phyloP scores from a whole-genome alignment of 1,284 basidiomycete species.

The Tylopilus microsporus region DNA sequence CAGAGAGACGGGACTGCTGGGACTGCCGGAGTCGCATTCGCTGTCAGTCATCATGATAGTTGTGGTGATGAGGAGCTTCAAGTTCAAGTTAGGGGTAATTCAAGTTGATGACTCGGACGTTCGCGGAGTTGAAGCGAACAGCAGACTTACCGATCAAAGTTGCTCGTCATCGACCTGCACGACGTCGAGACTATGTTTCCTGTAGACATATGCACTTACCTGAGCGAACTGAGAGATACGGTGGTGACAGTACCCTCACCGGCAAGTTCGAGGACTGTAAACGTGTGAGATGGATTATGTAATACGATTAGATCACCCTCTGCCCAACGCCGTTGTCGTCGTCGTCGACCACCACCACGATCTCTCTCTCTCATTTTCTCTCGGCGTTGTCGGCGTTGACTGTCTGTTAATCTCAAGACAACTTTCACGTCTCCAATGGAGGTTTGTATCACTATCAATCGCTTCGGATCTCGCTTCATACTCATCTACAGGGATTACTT shows the following conservation, averaged over 20 bases:
- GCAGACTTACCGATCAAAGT: slow-evolving; percentile 5
- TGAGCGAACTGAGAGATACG: too few species aligned
- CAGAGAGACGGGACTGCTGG: slow-evolving; percentile 1
- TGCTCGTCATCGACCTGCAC: slow-evolving; percentile 12
- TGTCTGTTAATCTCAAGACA: slow-evolving; percentile 4
- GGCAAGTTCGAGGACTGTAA: too few species aligned
- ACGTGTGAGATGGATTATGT: slow-evolving; percentile 29
- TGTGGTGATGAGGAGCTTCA: not conserved
- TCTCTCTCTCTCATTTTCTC: slow-evolving; percentile 7
- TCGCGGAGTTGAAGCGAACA: slow-evolving; percentile 25
- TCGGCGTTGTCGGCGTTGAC: slow-evolving; percentile 13
- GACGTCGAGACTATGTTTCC: not conserved
- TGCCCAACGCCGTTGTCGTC: slow-evolving; percentile 37
- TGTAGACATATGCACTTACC: too few species aligned
- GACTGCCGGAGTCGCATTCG: slow-evolving; percentile 6
- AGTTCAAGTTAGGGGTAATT: not conserved
- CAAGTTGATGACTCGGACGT: not conserved
- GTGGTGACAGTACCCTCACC: too few species aligned
- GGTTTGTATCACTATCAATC: slow-evolving; percentile 24
- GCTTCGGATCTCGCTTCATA: slow-evolving; percentile 22
- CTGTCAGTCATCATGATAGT: slow-evolving; percentile 18
- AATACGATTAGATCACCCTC: slow-evolving; percentile 41
- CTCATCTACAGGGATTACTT: slow-evolving; percentile 60
- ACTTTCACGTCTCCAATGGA: slow-evolving; percentile 31
- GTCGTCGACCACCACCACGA: slow-evolving; percentile 1